Percentiles rank a stretch among this genome's conserved stretches.
Conservation (phyloP, 306 rosid genomes). For the Hylodesmum podocarpum region DNA sequence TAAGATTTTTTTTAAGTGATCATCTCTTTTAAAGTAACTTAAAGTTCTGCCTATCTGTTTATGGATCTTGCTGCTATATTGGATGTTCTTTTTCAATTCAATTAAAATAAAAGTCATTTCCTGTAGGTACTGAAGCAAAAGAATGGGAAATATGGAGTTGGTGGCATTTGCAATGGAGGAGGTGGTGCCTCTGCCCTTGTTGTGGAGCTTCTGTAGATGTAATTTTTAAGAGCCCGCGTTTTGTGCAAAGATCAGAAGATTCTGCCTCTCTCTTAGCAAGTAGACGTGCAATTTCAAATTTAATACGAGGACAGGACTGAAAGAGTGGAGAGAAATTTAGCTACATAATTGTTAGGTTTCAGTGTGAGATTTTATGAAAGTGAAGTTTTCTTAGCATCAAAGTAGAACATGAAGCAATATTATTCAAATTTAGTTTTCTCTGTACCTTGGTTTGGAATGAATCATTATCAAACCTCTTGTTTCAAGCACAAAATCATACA, state of each 20-base stretch:
- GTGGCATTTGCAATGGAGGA: constrained; percentile 98
- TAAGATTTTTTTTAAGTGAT: not conserved
- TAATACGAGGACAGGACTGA: constrained; percentile 3
- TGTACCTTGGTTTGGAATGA: constrained; percentile 33
- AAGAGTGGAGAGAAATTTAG: constrained; percentile 14
- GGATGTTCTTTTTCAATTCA: not conserved
- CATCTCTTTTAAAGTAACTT: not conserved
- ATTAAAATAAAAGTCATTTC: not conserved
- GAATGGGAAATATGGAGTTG: constrained; percentile 89
- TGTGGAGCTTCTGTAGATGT: constrained; percentile 65
- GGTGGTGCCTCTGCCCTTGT: constrained; percentile 99
- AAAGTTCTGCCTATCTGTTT: not conserved
- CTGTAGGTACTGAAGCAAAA: constrained; percentile 80
- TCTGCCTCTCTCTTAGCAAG: not conserved
- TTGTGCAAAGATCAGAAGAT: constrained; percentile 5
- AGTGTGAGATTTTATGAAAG: constrained; percentile 19
- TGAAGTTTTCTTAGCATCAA: constrained; percentile 22
- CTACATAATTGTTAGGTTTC: not conserved
- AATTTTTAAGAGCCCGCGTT: constrained; percentile 3
- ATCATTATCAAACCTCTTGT: constrained; percentile 4
- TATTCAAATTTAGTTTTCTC: constrained; percentile 17
- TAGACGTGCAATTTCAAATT: constrained; percentile 14
- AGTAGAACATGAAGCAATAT: constrained; percentile 27
- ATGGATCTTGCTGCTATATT: not conserved
- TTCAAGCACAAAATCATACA: constrained; percentile 5